Conservation (phyloP, 257 asterid species). For the Solanum gracilifrons region DNA sequence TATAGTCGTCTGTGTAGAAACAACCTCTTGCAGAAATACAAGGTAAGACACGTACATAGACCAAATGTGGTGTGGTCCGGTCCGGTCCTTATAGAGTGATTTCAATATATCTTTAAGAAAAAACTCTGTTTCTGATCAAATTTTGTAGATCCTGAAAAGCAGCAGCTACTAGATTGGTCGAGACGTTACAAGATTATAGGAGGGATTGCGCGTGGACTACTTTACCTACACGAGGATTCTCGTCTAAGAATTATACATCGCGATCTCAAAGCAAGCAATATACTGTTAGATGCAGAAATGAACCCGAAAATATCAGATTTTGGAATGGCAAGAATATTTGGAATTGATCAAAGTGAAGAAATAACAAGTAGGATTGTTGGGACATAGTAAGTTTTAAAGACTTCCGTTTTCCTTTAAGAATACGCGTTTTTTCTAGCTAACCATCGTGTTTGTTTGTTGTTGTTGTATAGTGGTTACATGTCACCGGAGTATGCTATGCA, state of each 20-base stretch:
- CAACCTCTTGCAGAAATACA: neutral
- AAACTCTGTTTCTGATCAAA: neutral
- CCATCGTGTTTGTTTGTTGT: neutral
- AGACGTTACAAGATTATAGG: slow-evolving; percentile 16
- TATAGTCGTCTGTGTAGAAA: neutral
- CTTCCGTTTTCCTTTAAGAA: neutral
- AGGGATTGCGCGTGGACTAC: slow-evolving; percentile 14
- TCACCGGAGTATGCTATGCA: slow-evolving; percentile 11
- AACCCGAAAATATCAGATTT: slow-evolving; percentile 23
- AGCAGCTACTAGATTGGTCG: slow-evolving; percentile 3
- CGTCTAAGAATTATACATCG: slow-evolving; percentile 13
- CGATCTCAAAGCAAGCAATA: slow-evolving; percentile 17
- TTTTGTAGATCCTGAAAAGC: slow-evolving; percentile 1
- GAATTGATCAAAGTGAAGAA: slow-evolving; percentile 2
- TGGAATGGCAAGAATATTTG: slow-evolving; percentile 11
- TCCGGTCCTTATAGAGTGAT: neutral
- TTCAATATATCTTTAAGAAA: neutral
- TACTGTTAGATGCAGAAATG: slow-evolving; percentile 11
- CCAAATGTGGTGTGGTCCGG: neutral
- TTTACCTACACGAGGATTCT: slow-evolving; percentile 21
- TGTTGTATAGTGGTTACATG: slow-evolving; percentile 14
- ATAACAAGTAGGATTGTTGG: slow-evolving; percentile 9
- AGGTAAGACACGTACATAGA: neutral
- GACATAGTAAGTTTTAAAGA: slow-evolving; percentile 4
- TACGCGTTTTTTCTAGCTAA: neutral